Base-by-base conservation (phyloP, 2,329 filamentous ascomycete species). In the Ophiobolus disseminans region DNA sequence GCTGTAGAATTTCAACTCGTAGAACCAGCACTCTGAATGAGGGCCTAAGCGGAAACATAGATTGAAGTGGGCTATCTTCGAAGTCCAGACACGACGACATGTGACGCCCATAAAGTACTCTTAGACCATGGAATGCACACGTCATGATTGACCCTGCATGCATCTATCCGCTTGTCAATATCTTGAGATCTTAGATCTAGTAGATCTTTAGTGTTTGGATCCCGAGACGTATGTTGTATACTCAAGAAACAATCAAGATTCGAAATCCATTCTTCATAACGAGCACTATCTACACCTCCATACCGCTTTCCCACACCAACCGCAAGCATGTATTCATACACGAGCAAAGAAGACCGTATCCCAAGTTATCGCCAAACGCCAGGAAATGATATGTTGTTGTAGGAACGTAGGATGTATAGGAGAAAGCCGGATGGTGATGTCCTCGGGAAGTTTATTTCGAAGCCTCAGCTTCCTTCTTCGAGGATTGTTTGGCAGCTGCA, bases 131-230 rank as follows among this genome's bases (percentile, higher is more conserved):
- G 28, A 40, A 45, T 54, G 40, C 38, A 55, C 42, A 65, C 60
- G 62, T 65, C 60, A 63, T 63, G 51, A 58, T 44, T 44, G 45
- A 58, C 55, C 54, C 54, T 60, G 46, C 38, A 32, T 16, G 28
- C 17, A 31, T 39, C 11, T 36, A 40, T 22, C 19, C 28, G 37
- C 23, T 31, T n/a, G n/a, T n/a, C n/a, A n/a, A n/a, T n/a, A n/a
- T n/a, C n/a, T n/a, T n/a, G n/a, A n/a, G n/a, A n/a, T n/a, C n/a
- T n/a, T n/a, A n/a, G n/a, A n/a, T n/a, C n/a, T n/a, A n/a, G n/a
- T n/a, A n/a, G n/a, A n/a, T n/a, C n/a, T n/a, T n/a, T n/a, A n/a
- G n/a, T n/a, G n/a, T n/a, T n/a, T n/a, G n/a, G n/a, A n/a, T n/a
- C n/a, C n/a, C n/a, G n/a, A n/a, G n/a, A n/a, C n/a, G n/a, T n/a